Percentiles rank a stretch among this genome's conserved stretches.
phyloP scores from a whole-genome alignment of 2,329 filamentous ascomycete species.

The Pseudopyrenochaeta lycopersici region DNA sequence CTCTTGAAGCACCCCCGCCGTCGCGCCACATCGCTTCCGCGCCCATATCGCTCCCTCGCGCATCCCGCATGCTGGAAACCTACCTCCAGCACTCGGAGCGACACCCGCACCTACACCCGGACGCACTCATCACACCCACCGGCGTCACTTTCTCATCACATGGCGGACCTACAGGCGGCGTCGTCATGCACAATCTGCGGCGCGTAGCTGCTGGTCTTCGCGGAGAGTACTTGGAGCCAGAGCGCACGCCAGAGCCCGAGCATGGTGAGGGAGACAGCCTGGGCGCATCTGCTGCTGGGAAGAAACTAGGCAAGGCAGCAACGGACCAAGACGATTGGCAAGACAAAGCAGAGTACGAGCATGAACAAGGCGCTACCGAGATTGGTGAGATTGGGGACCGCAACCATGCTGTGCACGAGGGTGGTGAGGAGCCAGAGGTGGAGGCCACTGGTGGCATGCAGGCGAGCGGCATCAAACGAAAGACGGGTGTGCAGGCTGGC shows the following conservation, averaged over 20 bases:
- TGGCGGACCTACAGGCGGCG: slow-evolving; percentile 55
- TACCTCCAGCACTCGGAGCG: slow-evolving; percentile 53
- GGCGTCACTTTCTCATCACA: slow-evolving; percentile 55
- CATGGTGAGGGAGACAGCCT: slow-evolving; percentile 33
- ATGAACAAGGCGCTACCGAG: slow-evolving; percentile 49
- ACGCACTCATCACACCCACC: slow-evolving; percentile 54
- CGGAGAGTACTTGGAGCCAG: slow-evolving; percentile 60
- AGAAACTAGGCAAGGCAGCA: slow-evolving; percentile 9
- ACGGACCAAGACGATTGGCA: slow-evolving; percentile 46
- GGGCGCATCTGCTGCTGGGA: neutral
- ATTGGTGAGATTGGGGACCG: slow-evolving; percentile 53
- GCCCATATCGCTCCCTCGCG: slow-evolving; percentile 43
- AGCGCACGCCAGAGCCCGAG: slow-evolving; percentile 52
- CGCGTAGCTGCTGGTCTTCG: slow-evolving; percentile 62
- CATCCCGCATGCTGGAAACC: slow-evolving; percentile 47
- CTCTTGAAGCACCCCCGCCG: slow-evolving; percentile 48
- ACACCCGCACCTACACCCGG: slow-evolving; percentile 59
- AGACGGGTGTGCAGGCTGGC: slow-evolving; percentile 22
- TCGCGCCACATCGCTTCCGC: slow-evolving; percentile 41
- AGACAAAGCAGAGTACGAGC: slow-evolving; percentile 56
- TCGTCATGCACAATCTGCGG: slow-evolving; percentile 63
- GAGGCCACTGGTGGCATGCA: slow-evolving; percentile 27
- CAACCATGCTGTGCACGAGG: slow-evolving; percentile 38
- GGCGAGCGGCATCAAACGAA: slow-evolving; percentile 41
- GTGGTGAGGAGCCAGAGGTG: slow-evolving; percentile 39